These are phyloP conservation scores for Linnemannia exigua DNA, from an alignment of 192 early-diverging fungal genomes.

Conservation along the genomic window DNA sequence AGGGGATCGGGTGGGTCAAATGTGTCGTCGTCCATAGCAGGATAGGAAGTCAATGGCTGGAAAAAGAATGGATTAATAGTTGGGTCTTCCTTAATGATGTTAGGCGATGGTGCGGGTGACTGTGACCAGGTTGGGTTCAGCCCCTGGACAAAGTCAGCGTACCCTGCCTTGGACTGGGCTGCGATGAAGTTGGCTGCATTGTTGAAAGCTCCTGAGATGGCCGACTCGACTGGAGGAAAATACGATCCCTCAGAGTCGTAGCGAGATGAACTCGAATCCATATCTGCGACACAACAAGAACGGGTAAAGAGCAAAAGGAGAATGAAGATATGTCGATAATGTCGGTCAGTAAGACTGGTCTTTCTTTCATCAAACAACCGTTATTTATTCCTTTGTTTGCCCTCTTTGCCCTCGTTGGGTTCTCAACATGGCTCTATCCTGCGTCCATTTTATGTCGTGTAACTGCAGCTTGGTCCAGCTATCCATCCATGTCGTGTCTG, in stretches of 20 bases:
- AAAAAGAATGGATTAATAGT: conserved; percentile 69
- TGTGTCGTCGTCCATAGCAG: conserved; percentile 68
- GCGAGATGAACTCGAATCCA: conserved; percentile 34
- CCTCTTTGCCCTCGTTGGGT: background rate
- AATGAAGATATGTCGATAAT: background rate
- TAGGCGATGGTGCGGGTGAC: conserved; percentile 65
- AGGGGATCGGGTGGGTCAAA: conserved; percentile 66
- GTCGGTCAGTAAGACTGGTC: background rate
- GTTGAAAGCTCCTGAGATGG: background rate
- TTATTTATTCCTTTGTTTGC: background rate
- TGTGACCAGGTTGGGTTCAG: conserved; percentile 71
- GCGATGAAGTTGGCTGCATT: conserved; percentile 3
- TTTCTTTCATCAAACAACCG: background rate
- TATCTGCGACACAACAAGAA: conserved; percentile 17
- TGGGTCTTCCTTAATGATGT: conserved; percentile 64
- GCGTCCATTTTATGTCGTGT: background rate
- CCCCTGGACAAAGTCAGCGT: conserved; percentile 69
- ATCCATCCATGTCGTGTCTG: background rate
- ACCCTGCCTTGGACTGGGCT: conserved; percentile 43
- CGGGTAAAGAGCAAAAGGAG: background rate
- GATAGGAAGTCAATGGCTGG: conserved; percentile 53
- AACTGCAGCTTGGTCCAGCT: background rate
- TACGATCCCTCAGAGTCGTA: conserved; percentile 50
- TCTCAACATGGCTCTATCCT: background rate
- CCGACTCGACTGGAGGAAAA: conserved; percentile 46